phyloP scores from a whole-genome alignment of 345 rosid species.

The Linum trigynum region DNA sequence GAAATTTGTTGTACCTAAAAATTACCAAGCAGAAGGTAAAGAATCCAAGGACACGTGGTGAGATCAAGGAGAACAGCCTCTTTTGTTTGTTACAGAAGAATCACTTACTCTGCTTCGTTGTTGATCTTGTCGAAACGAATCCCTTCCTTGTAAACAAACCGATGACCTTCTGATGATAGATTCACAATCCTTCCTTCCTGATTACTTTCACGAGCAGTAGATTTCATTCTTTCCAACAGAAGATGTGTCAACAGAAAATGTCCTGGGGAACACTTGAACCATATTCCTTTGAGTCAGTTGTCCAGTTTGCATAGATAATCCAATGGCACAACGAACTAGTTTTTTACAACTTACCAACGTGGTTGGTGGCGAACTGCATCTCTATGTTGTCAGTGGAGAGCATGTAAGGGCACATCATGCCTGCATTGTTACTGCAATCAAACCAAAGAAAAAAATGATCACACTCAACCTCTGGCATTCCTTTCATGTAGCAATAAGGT shows the following conservation, averaged over 20 bases:
- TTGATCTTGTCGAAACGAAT: conserved; percentile 37
- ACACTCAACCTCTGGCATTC: background rate
- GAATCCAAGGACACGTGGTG: background rate
- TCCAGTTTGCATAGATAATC: background rate
- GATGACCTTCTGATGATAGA: conserved; percentile 33
- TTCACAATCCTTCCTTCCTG: conserved; percentile 44
- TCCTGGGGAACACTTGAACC: background rate
- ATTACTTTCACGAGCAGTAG: conserved; percentile 28
- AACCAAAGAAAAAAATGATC: no score
- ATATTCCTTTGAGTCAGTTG: background rate
- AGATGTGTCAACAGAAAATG: conserved; percentile 43
- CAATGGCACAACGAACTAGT: background rate
- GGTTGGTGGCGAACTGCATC: conserved; percentile 49
- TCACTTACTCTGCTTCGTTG: conserved; percentile 29
- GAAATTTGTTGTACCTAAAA: conserved; percentile 13
- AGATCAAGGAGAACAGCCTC: background rate
- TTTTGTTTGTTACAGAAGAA: background rate
- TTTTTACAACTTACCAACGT: conserved; percentile 30
- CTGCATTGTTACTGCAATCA: background rate
- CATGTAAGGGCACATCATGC: conserved; percentile 33
- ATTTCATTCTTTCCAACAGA: conserved; percentile 37
- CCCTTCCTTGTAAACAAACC: conserved; percentile 33
- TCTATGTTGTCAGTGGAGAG: conserved; percentile 49
- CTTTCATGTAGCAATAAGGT: background rate
- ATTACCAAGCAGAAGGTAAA: background rate